These are phyloP conservation scores for Trametes pubescens DNA, from an alignment of 1,284 basidiomycete genomes.

Conservation along the genomic window DNA sequence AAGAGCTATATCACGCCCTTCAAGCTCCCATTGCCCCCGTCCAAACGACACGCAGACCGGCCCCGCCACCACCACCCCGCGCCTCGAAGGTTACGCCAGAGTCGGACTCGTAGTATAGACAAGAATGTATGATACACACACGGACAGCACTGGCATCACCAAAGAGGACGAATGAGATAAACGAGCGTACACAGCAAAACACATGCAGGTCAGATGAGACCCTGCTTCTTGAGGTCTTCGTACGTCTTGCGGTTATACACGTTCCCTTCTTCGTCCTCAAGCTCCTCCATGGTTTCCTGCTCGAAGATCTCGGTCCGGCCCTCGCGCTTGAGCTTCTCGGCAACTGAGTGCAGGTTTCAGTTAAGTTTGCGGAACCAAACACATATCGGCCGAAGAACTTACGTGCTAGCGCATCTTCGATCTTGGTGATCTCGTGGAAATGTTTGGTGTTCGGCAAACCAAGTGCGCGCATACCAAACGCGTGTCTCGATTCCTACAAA, in stretches of 20 bases:
- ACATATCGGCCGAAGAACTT: slow-evolving; percentile 45
- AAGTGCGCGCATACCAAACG: slow-evolving; percentile 97
- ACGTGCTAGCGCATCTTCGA: slow-evolving; percentile 95
- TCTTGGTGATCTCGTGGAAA: slow-evolving; percentile 98
- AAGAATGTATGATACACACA: slow-evolving; percentile 27
- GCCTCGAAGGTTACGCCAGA: slow-evolving; percentile 29
- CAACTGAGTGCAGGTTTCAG: slow-evolving; percentile 65
- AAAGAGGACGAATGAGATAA: not conserved
- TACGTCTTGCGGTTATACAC: slow-evolving; percentile 94
- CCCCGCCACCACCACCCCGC: slow-evolving; percentile 48
- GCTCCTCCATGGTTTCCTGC: slow-evolving; percentile 94
- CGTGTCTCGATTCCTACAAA: slow-evolving; percentile 88
- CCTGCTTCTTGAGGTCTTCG: slow-evolving; percentile 92
- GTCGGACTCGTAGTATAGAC: slow-evolving; percentile 21
- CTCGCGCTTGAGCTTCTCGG: slow-evolving; percentile 95
- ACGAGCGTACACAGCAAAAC: slow-evolving; percentile 2
- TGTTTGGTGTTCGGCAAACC: slow-evolving; percentile 98
- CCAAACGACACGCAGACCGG: slow-evolving; percentile 38
- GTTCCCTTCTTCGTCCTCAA: slow-evolving; percentile 97
- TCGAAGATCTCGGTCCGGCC: slow-evolving; percentile 91
- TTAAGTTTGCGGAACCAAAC: not conserved
- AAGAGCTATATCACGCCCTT: slow-evolving; percentile 78
- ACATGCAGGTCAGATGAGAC: slow-evolving; percentile 65
- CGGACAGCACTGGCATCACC: not conserved
- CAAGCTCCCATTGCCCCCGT: slow-evolving; percentile 62